A percentile compares a stretch with the other conserved stretches of the same genome.
These are phyloP conservation scores for Trypanosoma boissoni DNA, from an alignment of 208 protist genomes.

Conservation along the genomic window DNA sequence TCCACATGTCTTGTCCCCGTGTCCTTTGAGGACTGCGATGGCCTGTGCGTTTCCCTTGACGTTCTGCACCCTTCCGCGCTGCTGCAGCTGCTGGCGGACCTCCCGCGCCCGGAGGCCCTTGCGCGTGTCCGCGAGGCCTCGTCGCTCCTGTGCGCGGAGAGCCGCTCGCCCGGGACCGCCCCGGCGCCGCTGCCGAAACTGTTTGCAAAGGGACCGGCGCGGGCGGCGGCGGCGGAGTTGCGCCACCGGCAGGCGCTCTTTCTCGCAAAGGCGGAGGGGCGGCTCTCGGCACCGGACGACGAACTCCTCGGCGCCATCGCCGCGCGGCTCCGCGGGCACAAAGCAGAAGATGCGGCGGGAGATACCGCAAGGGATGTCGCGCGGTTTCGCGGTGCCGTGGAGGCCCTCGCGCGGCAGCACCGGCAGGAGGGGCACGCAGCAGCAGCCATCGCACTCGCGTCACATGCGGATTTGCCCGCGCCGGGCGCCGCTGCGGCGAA, in stretches of 20 bases:
- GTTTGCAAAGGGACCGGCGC: not conserved
- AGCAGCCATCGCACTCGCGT: constrained; percentile 49
- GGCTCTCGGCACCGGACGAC: not conserved
- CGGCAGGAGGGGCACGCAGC: constrained; percentile 33
- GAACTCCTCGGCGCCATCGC: not conserved
- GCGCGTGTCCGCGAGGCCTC: constrained; percentile 25
- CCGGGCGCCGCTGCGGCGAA: constrained; percentile 31
- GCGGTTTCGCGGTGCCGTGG: constrained; percentile 56
- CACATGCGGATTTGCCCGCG: constrained; percentile 45
- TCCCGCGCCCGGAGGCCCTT: constrained; percentile 29
- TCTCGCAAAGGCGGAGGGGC: not conserved
- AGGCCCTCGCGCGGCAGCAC: constrained; percentile 38
- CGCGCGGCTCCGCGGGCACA: not conserved
- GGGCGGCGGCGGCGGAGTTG: not conserved
- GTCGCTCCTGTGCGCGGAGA: not conserved
- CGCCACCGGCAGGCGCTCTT: not conserved
- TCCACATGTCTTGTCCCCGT: constrained; percentile 20
- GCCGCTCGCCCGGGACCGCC: not conserved
- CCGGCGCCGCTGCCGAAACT: not conserved
- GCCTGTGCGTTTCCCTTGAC: not conserved
- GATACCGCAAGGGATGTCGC: constrained; percentile 21
- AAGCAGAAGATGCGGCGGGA: not conserved
- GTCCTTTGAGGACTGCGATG: constrained; percentile 9
- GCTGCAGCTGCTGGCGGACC: constrained; percentile 15
- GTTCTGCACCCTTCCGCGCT: constrained; percentile 29